Evolutionary conservation across 2,329 filamentous ascomycete genomes (phyloP).

Genomic region (Tolypocladium endophyticum): DNA sequence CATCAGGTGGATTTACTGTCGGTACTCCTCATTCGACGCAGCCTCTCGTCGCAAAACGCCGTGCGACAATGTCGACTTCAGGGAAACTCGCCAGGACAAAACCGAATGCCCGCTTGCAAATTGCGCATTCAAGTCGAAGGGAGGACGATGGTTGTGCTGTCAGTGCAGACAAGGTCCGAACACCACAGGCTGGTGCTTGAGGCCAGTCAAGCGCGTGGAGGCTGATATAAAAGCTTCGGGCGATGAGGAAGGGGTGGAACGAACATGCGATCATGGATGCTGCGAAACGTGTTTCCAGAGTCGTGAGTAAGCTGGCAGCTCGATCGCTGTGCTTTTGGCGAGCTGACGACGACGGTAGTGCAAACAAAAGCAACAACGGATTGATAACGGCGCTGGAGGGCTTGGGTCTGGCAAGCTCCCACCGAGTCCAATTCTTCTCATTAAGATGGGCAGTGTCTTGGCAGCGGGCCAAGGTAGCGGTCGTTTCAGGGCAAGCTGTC

Average conservation of each 20-base stretch:
- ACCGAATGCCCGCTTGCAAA: constrained; percentile 37
- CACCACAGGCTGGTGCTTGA: constrained; percentile 40
- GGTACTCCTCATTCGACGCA: constrained; percentile 31
- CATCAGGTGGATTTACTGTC: constrained; percentile 11
- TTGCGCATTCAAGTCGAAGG: constrained; percentile 39
- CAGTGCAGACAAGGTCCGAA: constrained; percentile 40
- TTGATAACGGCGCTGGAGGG: background rate
- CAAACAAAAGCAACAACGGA: background rate
- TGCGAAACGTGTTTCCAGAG: constrained; percentile 36
- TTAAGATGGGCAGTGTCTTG: background rate
- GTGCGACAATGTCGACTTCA: constrained; percentile 38
- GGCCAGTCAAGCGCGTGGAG: constrained; percentile 18
- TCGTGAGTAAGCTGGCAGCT: constrained; percentile 21
- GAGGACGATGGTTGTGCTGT: constrained; percentile 44
- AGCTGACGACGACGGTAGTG: background rate
- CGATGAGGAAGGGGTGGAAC: constrained; percentile 24
- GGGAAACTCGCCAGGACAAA: constrained; percentile 30
- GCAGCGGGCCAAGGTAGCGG: background rate
- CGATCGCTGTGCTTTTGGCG: background rate
- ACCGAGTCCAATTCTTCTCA: background rate
- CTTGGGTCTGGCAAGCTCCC: background rate
- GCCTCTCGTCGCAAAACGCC: constrained; percentile 38
- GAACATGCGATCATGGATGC: constrained; percentile 41
- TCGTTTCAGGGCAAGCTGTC: background rate
- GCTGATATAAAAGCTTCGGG: constrained; percentile 20